Base-by-base conservation (phyloP, 2,329 filamentous ascomycete genomes). In the Magnaporthales sp. region DNA sequence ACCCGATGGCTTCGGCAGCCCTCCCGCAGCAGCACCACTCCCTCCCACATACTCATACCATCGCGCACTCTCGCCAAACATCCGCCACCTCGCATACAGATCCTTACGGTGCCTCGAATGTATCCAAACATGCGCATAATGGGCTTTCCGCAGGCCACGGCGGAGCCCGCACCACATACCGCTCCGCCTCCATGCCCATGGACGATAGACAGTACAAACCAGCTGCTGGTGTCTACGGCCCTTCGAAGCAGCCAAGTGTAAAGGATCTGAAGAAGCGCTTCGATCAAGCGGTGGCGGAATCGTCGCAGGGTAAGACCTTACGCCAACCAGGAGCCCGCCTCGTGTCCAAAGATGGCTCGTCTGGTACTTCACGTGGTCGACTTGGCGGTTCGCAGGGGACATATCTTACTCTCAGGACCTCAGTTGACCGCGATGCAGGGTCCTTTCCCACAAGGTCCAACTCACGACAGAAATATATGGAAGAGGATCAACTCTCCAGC, bases 201-300 rank as follows among this genome's bases (percentile, higher is more conserved):
- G 83, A 83, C 68, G 80, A 81, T 71, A 80, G 77, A 70, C 70
- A 75, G 56, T 70, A 72, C 62, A 27, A 61, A 62, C 70, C 74
- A 66, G 70, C 69, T 63, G 69, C 70, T 67, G 78, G 73, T 68
- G 70, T 76, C 65, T 66, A 26, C 51, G 64, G 51, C n/a, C 54
- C 54, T 15, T n/a, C 24, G 29, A 66, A 66, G 64, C 84, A 89
- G 70, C 82, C 87, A n/a, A 93, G 89, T 68, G 90, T 95, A 71
- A 92, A 89, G 77, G 91, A 95, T 74, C 81, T 95, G 69, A 88
- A 91, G 72, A 91, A 89, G 76, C 88, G 86, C 66, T 95, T 94
- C 78, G 91, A 94, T 76, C 86, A 89, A 73, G 87, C 76, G 62
- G 69, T 73, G 27, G 67, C 73, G 6, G 30, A 69, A 22, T 22